Evolutionary conservation across 257 asterid species (phyloP).

Genomic region (Gentiana macrophylla): DNA sequence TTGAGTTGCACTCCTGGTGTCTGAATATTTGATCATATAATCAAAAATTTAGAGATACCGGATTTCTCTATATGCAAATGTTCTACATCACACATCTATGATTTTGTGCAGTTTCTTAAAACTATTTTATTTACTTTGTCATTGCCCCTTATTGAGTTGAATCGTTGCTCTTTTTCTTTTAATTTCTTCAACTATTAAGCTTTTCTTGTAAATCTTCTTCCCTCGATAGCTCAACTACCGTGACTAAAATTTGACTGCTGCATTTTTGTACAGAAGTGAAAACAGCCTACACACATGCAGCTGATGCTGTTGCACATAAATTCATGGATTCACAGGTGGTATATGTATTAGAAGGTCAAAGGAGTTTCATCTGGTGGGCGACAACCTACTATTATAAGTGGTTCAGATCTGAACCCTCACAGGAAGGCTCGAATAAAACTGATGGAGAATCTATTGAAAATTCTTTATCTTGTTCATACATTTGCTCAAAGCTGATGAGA

Average conservation of each 20-base stretch:
- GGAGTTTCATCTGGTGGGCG: constrained; percentile 30
- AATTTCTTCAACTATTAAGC: too few species aligned
- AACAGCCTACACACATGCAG: constrained; percentile 45
- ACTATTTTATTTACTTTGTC: too few species aligned
- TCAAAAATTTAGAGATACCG: too few species aligned
- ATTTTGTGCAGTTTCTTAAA: too few species aligned
- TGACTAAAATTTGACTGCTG: not conserved
- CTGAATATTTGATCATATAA: too few species aligned
- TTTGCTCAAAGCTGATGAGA: constrained; percentile 33
- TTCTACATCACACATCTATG: too few species aligned
- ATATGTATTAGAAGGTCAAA: constrained; percentile 54
- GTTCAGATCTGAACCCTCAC: constrained; percentile 40
- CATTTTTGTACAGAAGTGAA: constrained; percentile 42
- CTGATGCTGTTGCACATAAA: constrained; percentile 43
- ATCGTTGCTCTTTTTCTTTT: too few species aligned
- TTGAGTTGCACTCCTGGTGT: too few species aligned
- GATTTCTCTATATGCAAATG: too few species aligned
- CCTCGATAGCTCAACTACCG: too few species aligned
- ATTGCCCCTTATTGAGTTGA: too few species aligned
- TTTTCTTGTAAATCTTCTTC: too few species aligned
- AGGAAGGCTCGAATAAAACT: constrained; percentile 36
- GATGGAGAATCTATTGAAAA: constrained; percentile 32
- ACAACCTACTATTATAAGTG: constrained; percentile 49
- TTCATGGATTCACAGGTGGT: constrained; percentile 69
- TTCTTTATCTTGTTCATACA: constrained; percentile 46